Percentiles rank a stretch among this genome's conserved stretches.
Evolutionary conservation across 371 early-diverging fungal genomes (phyloP).

Genomic region (Umbelopsis sp.): DNA sequence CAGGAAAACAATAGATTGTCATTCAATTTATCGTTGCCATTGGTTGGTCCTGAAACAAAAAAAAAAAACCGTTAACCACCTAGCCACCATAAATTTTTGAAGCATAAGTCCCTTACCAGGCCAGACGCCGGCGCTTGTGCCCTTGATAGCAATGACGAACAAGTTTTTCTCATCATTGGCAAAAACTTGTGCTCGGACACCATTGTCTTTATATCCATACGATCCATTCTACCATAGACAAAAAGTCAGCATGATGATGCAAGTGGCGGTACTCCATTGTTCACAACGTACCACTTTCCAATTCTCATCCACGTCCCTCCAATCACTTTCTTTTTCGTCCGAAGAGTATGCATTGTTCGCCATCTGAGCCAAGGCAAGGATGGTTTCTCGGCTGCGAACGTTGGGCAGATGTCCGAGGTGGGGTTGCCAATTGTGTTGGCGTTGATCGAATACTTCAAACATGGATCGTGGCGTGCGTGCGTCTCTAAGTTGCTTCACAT

Average conservation of each 20-base stretch:
- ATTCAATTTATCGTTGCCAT: slow-evolving; percentile 86
- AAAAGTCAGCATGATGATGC: background rate
- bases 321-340: slow-evolving; percentile 48
- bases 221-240: slow-evolving; percentile 58
- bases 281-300: slow-evolving; percentile 68
- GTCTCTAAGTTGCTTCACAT: background rate
- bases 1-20: slow-evolving; percentile 96
- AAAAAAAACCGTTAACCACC: background rate
- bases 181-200: slow-evolving; percentile 91
- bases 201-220: slow-evolving; percentile 89
- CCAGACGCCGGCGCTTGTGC: slow-evolving; percentile 80
- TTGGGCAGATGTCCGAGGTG: slow-evolving; percentile 60
- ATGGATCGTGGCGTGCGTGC: slow-evolving; percentile 5
- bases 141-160: slow-evolving; percentile 87
- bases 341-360: slow-evolving; percentile 74
- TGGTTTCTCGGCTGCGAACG: slow-evolving; percentile 68
- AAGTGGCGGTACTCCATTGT: too few species aligned
- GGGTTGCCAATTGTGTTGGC: background rate
- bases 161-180: slow-evolving; percentile 64
- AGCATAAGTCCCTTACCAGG: slow-evolving; percentile 40
- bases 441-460: background rate
- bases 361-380: slow-evolving; percentile 76
- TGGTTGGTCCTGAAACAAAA: slow-evolving; percentile 62
- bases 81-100: background rate
- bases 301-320: slow-evolving; percentile 73